Base-by-base conservation (phyloP, 2,329 filamentous ascomycete genomes). In the Penicillium fuscoglaucum region DNA sequence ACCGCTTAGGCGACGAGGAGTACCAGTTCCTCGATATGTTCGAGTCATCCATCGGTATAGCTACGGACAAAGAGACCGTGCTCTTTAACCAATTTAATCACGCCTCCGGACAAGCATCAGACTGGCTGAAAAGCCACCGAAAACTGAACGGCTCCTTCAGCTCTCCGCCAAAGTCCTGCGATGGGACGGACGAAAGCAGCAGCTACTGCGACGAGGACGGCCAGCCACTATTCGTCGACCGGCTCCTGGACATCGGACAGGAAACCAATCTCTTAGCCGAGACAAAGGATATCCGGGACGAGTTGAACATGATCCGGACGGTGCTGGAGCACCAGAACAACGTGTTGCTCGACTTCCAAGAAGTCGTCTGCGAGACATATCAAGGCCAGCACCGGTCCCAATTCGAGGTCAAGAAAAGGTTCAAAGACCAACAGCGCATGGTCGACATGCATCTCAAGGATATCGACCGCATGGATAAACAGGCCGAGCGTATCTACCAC, bases 1-100 rank as follows among this genome's bases (percentile, higher is more conserved):
- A 85, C 59, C 79, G 80, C 4, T 75, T 83, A 49, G 81, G 81
- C 24, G 81, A 86, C 61, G 84, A 86, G 56, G 79, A 85, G 31
- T 86, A 84, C 50, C 84, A 87, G 59, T 88, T 89, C 52, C 68
- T 88, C 1, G 86, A 88, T 61, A 88, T 88, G 83, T 89, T 89
- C 60, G 85, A 88, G 62, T 80, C 80, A 15, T 84, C 82, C 2
- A 87, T 89, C 43, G 86, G 86, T 12, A 72, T 72, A 29, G 72
- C 72, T 2, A 83, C 81, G 24, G 81, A 80, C 68, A 78, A 72
- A 40, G 84, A 87, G 67, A 86, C 83, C 0, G 72, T 80, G n/a
- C 78, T 88, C 0, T 88, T 88, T 63, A 76, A 77, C 35, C 75
- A 78, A 15, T 88, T 88, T 73, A 85, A 87, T 59, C 74, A 72